Conservation (phyloP, 148 eudicot species). For the Polygonum maritimum region DNA sequence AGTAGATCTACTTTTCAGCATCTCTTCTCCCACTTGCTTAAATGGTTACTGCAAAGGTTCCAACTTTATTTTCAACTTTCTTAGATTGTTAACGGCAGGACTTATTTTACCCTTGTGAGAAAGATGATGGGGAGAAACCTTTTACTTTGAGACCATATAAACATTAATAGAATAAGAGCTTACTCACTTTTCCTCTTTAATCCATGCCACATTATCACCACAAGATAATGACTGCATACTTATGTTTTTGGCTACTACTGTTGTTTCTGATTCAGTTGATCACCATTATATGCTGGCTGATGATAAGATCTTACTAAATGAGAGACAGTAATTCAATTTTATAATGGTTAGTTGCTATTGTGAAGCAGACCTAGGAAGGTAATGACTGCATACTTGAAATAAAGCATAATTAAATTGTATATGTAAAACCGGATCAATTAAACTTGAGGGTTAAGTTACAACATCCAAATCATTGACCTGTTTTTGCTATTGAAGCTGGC, state of each 20-base stretch:
- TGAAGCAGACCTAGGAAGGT: not conserved
- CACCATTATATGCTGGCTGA: not conserved
- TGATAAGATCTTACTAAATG: not conserved
- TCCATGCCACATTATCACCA: not conserved
- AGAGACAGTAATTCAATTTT: not conserved
- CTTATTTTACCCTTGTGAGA: not conserved
- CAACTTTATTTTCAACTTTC: not conserved
- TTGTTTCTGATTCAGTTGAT: not conserved
- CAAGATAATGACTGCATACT: not conserved
- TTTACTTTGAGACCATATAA: no score
- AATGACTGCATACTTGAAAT: not conserved
- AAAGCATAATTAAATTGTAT: not conserved
- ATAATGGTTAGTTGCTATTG: not conserved
- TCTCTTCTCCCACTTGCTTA: not conserved
- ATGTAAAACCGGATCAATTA: not conserved
- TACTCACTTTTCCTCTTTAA: not conserved
- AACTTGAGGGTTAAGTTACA: not conserved
- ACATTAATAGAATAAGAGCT: not conserved
- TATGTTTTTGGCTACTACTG: not conserved
- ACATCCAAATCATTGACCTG: not conserved
- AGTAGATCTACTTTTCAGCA: conserved; percentile 4
- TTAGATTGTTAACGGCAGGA: not conserved
- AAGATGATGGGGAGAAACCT: no score
- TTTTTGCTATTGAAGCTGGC: not conserved
- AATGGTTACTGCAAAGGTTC: not conserved